Percentiles rank a stretch among this genome's conserved stretches.
Conservation (phyloP, 2,329 filamentous ascomycete species). For the Diaporthe destruens region DNA sequence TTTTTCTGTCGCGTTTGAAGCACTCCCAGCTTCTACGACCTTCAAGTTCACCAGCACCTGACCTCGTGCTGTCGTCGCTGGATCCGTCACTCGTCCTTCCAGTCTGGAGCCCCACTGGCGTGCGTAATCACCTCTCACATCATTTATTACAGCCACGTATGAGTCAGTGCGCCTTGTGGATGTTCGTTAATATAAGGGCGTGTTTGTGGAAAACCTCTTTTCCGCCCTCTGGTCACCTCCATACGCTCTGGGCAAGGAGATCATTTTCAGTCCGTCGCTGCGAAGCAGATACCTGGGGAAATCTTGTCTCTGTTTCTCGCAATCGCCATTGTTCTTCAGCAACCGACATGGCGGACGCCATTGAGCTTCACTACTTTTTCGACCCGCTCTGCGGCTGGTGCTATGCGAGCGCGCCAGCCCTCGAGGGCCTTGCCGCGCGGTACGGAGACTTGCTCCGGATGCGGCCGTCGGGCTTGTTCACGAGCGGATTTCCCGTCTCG, state of each 20-base stretch:
- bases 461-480: not conserved
- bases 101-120: not conserved
- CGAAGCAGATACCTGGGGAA: not conserved
- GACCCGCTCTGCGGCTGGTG: constrained; percentile 1
- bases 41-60: not conserved
- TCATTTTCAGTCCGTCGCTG: not conserved
- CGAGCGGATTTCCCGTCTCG: not conserved
- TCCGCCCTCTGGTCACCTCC: not conserved
- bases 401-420: not conserved
- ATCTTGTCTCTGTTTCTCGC: not conserved
- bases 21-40: not conserved
- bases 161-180: not conserved
- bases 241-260: not conserved
- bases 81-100: not conserved
- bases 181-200: not conserved
- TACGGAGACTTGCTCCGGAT: not conserved
- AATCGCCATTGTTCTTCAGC: not conserved
- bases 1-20: not conserved
- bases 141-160: not conserved
- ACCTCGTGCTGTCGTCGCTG: not conserved
- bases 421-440: not conserved
- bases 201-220: not conserved
- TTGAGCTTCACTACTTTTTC: not conserved
- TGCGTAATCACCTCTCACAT: not conserved
- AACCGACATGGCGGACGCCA: not conserved